phyloP scores from a whole-genome alignment of 352 stramenopile species.

The Nothophytophthora sp. region DNA sequence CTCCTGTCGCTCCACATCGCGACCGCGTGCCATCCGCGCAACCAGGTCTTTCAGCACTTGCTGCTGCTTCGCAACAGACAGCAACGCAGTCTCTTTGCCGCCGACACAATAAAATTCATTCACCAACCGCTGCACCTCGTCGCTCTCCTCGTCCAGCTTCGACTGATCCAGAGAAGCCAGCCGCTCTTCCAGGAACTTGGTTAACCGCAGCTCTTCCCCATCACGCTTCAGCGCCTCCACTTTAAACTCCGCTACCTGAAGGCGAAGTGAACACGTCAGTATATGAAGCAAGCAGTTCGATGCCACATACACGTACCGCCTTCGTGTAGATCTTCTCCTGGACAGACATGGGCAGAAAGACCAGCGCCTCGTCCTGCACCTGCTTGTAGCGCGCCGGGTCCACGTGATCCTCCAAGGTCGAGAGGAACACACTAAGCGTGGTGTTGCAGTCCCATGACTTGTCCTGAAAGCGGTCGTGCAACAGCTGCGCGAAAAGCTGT shows the following conservation, averaged over 20 bases:
- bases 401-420: slow-evolving; percentile 42
- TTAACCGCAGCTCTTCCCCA: slow-evolving; percentile 30
- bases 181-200: slow-evolving; percentile 32
- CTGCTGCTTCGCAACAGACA: slow-evolving; percentile 23
- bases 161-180: slow-evolving; percentile 15
- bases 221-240: slow-evolving; percentile 31
- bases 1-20: background rate
- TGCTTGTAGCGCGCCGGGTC: slow-evolving; percentile 31
- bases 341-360: slow-evolving; percentile 33
- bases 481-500: slow-evolving; percentile 41
- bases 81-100: slow-evolving; percentile 11
- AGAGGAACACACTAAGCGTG: slow-evolving; percentile 55
- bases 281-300: background rate
- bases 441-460: slow-evolving; percentile 48
- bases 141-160: slow-evolving; percentile 17
- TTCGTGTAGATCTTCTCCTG: slow-evolving; percentile 66
- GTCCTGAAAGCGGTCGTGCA: slow-evolving; percentile 48
- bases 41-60: slow-evolving; percentile 29
- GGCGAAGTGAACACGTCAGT: background rate
- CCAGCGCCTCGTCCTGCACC: slow-evolving; percentile 40
- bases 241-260: slow-evolving; percentile 34
- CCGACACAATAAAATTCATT: slow-evolving; percentile 27
- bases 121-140: slow-evolving; percentile 24
- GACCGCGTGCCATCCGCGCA: background rate
- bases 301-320: slow-evolving; percentile 11